Evolutionary conservation across 2,329 filamentous ascomycete genomes (phyloP).

Genomic region (Seiridium unicorne): DNA sequence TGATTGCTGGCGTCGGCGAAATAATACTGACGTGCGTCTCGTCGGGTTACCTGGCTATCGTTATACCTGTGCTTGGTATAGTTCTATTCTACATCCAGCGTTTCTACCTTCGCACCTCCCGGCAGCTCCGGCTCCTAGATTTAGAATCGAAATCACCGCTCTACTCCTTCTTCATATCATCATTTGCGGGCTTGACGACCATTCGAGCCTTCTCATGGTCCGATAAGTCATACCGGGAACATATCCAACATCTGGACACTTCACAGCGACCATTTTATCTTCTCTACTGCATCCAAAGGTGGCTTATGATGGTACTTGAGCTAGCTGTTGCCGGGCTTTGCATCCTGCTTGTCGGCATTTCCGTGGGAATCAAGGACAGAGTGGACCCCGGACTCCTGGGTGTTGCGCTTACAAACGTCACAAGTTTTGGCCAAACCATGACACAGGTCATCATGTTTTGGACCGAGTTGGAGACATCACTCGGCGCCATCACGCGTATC

Average conservation of each 20-base stretch:
- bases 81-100: slow-evolving; percentile 5
- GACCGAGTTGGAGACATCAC: slow-evolving; percentile 8
- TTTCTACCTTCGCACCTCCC: slow-evolving; percentile 5
- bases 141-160: slow-evolving; percentile 5
- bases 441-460: slow-evolving; percentile 3
- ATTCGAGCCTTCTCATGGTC: slow-evolving; percentile 4
- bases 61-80: not conserved
- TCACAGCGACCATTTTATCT: slow-evolving; percentile 6
- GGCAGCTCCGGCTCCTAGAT: slow-evolving; percentile 6
- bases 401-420: not conserved
- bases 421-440: slow-evolving; percentile 3
- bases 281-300: slow-evolving; percentile 3
- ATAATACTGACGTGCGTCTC: slow-evolving; percentile 5
- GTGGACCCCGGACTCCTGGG: slow-evolving; percentile 5
- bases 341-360: slow-evolving; percentile 3
- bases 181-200: slow-evolving; percentile 3
- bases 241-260: slow-evolving; percentile 3
- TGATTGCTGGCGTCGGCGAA: not conserved
- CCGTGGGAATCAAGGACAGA: not conserved
- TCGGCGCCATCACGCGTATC: slow-evolving; percentile 8
- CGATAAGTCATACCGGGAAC: not conserved
- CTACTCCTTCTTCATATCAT: slow-evolving; percentile 8
- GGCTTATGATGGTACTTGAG: slow-evolving; percentile 6
- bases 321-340: slow-evolving; percentile 1
- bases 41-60: slow-evolving; percentile 1